These are phyloP conservation scores for Camelina neglecta DNA, from an alignment of 345 rosid species.

Conservation along the genomic window DNA sequence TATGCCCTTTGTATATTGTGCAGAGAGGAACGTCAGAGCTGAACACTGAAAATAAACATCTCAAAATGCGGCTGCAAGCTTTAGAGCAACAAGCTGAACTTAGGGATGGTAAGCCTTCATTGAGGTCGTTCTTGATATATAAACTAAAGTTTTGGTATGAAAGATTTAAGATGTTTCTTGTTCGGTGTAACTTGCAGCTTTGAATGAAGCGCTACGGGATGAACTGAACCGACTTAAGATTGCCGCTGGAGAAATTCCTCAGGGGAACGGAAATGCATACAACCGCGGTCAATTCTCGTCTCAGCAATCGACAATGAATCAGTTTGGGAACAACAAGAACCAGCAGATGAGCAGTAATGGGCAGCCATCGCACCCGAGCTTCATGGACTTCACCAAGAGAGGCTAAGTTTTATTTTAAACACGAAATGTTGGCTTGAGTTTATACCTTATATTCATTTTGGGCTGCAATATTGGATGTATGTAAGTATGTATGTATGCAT, in stretches of 20 bases:
- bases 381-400: slow-evolving; percentile 56
- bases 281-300: slow-evolving; percentile 51
- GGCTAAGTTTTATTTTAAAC: slow-evolving; percentile 30
- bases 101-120: slow-evolving; percentile 35
- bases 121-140: not conserved
- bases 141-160: not conserved
- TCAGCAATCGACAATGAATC: slow-evolving; percentile 55
- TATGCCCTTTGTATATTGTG: slow-evolving; percentile 7
- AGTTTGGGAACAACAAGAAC: slow-evolving; percentile 52
- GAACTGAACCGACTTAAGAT: slow-evolving; percentile 93
- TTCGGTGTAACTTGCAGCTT: slow-evolving; percentile 55
- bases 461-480: slow-evolving; percentile 23
- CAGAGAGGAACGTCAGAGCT: slow-evolving; percentile 47
- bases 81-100: slow-evolving; percentile 45
- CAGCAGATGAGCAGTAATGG: slow-evolving; percentile 53
- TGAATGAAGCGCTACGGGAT: slow-evolving; percentile 75
- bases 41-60: slow-evolving; percentile 44
- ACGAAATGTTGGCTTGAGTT: not conserved
- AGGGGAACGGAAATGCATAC: slow-evolving; percentile 63
- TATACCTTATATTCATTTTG: slow-evolving; percentile 34
- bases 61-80: slow-evolving; percentile 43
- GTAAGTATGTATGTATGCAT: slow-evolving; percentile 31
- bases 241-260: slow-evolving; percentile 70
- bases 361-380: slow-evolving; percentile 50
- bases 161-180: slow-evolving; percentile 1